Base-by-base conservation (phyloP, 78 protist genomes). In the Emiliania huxleyi region DNA sequence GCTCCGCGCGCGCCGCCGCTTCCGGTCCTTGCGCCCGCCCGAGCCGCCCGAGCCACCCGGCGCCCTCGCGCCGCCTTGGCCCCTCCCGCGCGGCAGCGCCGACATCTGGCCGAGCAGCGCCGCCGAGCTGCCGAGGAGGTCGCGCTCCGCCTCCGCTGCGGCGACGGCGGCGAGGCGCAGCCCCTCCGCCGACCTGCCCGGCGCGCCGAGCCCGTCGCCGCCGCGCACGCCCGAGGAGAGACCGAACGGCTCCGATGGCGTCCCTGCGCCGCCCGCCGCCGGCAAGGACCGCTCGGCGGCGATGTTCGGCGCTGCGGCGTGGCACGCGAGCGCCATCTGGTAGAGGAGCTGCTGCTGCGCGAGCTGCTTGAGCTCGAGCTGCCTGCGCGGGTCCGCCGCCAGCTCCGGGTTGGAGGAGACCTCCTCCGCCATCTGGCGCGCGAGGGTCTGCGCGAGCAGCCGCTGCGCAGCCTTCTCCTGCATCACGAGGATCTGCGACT, bases 301-400 rank as follows among this genome's bases (percentile, higher is more conserved):
- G 62, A 15, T 15, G 62, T 19, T 3, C 37, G 75, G 75, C 75
- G 81, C 81, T 35, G 81, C 81, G 35, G 85, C 85, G 26, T 40
- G 85, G 21, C 19, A 12, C 23, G 85, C 46, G n/a, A 77, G 48
- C 2, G 85, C 46, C 85, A 77, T 77, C 85, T 77, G 85, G n/a
- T 77, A 77, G 48, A 77, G 85, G 19, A 77, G 29, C 46, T 77
- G 85, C 85, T 77, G 85, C 85, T 77, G 85, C 85, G 85, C 85
- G 35, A 77, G 85, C 23, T 33, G 44, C 4, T 22, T 37, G 46
- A 77, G 23, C 46, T 77, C 35, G 29, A 35, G 44, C 85, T 77
- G 85, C 46, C 23, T 18, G 33, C 40, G 46, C 15, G 85, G 85
- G 26, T 77, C 85, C 2, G 85, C 42, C 4, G 85, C 85, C 29